Conservation (phyloP, 2,329 filamentous ascomycete genomes). For the Diplodia corticola region DNA sequence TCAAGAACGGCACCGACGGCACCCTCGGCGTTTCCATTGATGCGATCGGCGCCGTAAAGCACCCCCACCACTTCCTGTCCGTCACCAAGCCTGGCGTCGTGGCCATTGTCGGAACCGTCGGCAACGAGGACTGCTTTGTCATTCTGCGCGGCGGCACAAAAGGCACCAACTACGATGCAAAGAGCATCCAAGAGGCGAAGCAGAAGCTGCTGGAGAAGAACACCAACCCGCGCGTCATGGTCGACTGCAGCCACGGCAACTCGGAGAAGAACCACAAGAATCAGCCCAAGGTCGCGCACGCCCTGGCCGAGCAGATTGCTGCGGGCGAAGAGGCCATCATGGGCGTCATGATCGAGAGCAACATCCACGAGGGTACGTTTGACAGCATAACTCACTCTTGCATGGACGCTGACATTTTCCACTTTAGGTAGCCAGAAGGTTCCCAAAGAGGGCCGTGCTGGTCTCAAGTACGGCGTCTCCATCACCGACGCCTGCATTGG, state of each 20-base stretch:
- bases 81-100: slow-evolving; percentile 96
- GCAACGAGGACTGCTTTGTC: slow-evolving; percentile 96
- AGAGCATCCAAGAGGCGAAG: slow-evolving; percentile 82
- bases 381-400: not conserved
- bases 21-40: slow-evolving; percentile 87
- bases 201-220: slow-evolving; percentile 73
- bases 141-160: slow-evolving; percentile 90
- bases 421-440: slow-evolving; percentile 80
- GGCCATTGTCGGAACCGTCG: slow-evolving; percentile 89
- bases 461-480: slow-evolving; percentile 88
- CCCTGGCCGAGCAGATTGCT: slow-evolving; percentile 79
- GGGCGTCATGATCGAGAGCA: slow-evolving; percentile 98
- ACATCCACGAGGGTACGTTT: slow-evolving; percentile 84
- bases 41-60: slow-evolving; percentile 87
- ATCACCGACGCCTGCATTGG: slow-evolving; percentile 97
- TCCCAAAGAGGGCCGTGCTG: slow-evolving; percentile 78
- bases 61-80: slow-evolving; percentile 94
- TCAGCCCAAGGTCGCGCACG: slow-evolving; percentile 87
- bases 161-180: slow-evolving; percentile 89
- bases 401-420: not conserved
- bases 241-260: slow-evolving; percentile 97
- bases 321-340: slow-evolving; percentile 84
- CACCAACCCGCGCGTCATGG: slow-evolving; percentile 79
- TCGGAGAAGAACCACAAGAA: slow-evolving; percentile 96
- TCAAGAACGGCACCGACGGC: slow-evolving; percentile 99